phyloP scores from a whole-genome alignment of 805 yeast species.

The Cyberlindnera saturnus region DNA sequence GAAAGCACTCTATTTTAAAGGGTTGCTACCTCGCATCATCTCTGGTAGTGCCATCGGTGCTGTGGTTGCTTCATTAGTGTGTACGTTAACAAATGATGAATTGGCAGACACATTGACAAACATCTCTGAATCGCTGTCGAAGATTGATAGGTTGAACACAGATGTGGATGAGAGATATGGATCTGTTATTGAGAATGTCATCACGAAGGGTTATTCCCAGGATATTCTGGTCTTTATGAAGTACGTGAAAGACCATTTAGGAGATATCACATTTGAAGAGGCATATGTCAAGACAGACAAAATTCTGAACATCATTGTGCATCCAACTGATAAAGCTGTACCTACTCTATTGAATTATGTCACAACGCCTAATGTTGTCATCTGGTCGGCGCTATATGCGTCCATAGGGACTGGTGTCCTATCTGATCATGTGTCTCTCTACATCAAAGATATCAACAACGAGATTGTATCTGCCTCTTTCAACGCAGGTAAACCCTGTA shows the following conservation, averaged over 20 bases:
- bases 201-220: conserved; percentile 78
- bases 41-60: conserved; percentile 96
- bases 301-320: conserved; percentile 76
- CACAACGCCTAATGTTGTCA: conserved; percentile 87
- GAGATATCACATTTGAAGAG: conserved; percentile 88
- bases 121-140: conserved; percentile 37
- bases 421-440: conserved; percentile 46
- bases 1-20: conserved; percentile 69
- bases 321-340: conserved; percentile 65
- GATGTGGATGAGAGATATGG: conserved; percentile 57
- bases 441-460: conserved; percentile 58
- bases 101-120: conserved; percentile 36
- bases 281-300: conserved; percentile 76
- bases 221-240: conserved; percentile 76
- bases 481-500: conserved; percentile 28
- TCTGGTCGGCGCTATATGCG: conserved; percentile 87
- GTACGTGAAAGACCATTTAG: conserved; percentile 70
- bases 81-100: conserved; percentile 66
- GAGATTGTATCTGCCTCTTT: conserved; percentile 45
- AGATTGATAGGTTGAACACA: conserved; percentile 38
- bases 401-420: conserved; percentile 70
- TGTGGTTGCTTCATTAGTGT: conserved; percentile 79
- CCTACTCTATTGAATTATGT: conserved; percentile 80
- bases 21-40: conserved; percentile 75
- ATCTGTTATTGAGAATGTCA: conserved; percentile 66